Percentiles rank a stretch among this genome's conserved stretches.
Conservation (phyloP, 495 filamentous ascomycete species). For the Aspergillus bridgeri region DNA sequence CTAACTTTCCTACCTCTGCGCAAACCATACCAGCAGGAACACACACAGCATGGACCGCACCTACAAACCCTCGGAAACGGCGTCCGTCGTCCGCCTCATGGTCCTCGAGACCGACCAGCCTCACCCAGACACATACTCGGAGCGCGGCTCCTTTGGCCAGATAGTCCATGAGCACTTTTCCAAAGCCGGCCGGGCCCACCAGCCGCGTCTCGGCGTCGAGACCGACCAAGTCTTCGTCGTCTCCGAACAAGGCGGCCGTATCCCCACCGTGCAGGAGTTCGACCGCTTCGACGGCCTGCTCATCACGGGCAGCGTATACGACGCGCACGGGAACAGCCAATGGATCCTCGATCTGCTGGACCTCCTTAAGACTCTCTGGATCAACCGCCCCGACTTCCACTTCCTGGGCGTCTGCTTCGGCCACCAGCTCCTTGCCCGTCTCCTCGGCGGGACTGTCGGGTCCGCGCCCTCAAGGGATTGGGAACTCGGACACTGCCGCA, state of each 20-base stretch:
- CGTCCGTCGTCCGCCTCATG: slow-evolving; percentile 19
- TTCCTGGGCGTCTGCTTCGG: slow-evolving; percentile 76
- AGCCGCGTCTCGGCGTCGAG: slow-evolving; percentile 20
- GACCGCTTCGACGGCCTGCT: slow-evolving; percentile 21
- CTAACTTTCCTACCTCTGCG: too few species aligned
- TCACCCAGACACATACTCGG: slow-evolving; percentile 22
- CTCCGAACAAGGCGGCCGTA: slow-evolving; percentile 15
- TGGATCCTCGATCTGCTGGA: slow-evolving; percentile 20
- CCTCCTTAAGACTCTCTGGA: slow-evolving; percentile 18
- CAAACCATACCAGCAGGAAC: too few species aligned
- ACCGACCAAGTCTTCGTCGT: slow-evolving; percentile 23
- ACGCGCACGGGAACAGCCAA: slow-evolving; percentile 18
- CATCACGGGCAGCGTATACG: slow-evolving; percentile 22
- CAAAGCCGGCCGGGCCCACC: slow-evolving; percentile 16
- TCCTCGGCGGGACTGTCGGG: slow-evolving; percentile 57
- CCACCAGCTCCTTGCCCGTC: slow-evolving; percentile 74
- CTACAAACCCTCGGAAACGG: slow-evolving; percentile 15
- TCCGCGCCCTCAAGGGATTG: slow-evolving; percentile 21
- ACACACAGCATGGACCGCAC: too few species aligned
- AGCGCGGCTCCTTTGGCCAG: slow-evolving; percentile 20
- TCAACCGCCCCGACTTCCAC: slow-evolving; percentile 16
- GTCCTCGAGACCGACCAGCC: slow-evolving; percentile 24
- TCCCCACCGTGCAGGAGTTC: slow-evolving; percentile 14
- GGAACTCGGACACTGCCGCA: slow-evolving; percentile 22
- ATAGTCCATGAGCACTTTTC: slow-evolving; percentile 18